Evolutionary conservation across 208 protist genomes (phyloP).

Genomic region (Trypanosoma caninum): DNA sequence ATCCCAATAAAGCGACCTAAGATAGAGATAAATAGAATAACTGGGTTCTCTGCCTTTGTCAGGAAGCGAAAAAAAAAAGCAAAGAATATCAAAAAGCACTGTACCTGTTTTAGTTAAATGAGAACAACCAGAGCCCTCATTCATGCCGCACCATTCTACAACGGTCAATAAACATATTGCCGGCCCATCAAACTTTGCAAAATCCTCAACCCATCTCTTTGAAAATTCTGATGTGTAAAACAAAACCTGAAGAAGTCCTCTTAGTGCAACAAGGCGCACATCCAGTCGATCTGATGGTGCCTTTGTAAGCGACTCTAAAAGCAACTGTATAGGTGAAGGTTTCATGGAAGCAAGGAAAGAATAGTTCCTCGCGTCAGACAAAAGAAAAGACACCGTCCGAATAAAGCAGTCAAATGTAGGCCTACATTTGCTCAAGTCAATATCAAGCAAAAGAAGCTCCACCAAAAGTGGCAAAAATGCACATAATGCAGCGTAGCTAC

Average conservation of each 20-base stretch:
- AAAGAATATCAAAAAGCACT: constrained; percentile 29
- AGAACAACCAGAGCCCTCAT: constrained; percentile 3
- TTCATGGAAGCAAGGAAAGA: constrained; percentile 3
- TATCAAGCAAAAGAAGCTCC: constrained; percentile 10
- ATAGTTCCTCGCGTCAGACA: constrained; percentile 22
- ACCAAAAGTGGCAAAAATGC: constrained; percentile 13
- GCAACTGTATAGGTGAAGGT: constrained; percentile 17
- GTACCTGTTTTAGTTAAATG: constrained; percentile 4
- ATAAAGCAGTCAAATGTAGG: constrained; percentile 13
- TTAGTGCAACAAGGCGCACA: constrained; percentile 8
- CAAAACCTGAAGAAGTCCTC: constrained; percentile 23
- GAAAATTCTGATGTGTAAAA: constrained; percentile 22
- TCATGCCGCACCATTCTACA: constrained; percentile 9
- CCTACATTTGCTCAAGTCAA: background rate
- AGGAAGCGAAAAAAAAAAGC: constrained; percentile 21
- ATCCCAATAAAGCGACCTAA: constrained; percentile 17
- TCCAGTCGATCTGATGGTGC: constrained; percentile 1
- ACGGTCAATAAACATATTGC: constrained; percentile 14
- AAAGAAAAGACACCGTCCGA: constrained; percentile 18
- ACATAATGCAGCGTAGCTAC: constrained; percentile 2
- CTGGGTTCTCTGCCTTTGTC: constrained; percentile 4
- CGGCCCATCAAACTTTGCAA: constrained; percentile 14
- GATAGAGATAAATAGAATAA: constrained; percentile 19
- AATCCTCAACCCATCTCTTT: constrained; percentile 26
- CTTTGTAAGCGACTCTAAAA: constrained; percentile 9